Base-by-base conservation (phyloP, 1,139 yeast genomes). In the Candida labiduridarum region DNA sequence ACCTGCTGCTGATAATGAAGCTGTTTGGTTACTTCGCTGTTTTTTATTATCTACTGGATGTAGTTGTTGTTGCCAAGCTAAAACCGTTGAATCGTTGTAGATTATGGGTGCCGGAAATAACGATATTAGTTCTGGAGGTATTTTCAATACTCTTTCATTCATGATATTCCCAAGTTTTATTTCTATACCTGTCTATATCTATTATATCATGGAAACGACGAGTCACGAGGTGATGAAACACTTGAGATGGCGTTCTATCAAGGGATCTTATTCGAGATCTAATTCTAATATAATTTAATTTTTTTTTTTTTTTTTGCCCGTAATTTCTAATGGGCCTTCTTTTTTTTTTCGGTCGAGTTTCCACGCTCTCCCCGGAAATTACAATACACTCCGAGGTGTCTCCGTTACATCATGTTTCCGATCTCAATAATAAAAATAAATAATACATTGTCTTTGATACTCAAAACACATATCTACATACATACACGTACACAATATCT, bases 1-100 rank as follows among this genome's bases (percentile, higher is more conserved):
- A 50, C 96, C 90, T 0, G 96, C 96, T 0, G 96, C 85, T 10
- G 89, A 79, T 15, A 74, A 59, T 2, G 81, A 64, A 1, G 75
- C 79, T 1, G 74, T 66, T 53, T 72, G 74, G 53, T 74, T 73
- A 44, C 67, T 63, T 36, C 58, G 53, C 36, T 55, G 61, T 18
- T 52, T 51, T 15, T 43, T 46, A 33, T 22, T 16, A 9, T 25
- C 29, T 7, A 9, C 29, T 25, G 29, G 29, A 7, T 31, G n/a
- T 19, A 19, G 22, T 15, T 12, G 22, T 5, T 15, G 16, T 14
- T 1, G 29, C 16, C 15, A 14, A 18, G 9, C 22, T 7, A 25
- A 16, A 35, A 19, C 31, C 30, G 14, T n/a, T 7, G 39, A 16
- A 35, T 38, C 41, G 27, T 38, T 38, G 30, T 38, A 38, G 41